These are phyloP conservation scores for Oryza longistaminata DNA, from an alignment of 176 grass and related monocot genomes.

Conservation along the genomic window DNA sequence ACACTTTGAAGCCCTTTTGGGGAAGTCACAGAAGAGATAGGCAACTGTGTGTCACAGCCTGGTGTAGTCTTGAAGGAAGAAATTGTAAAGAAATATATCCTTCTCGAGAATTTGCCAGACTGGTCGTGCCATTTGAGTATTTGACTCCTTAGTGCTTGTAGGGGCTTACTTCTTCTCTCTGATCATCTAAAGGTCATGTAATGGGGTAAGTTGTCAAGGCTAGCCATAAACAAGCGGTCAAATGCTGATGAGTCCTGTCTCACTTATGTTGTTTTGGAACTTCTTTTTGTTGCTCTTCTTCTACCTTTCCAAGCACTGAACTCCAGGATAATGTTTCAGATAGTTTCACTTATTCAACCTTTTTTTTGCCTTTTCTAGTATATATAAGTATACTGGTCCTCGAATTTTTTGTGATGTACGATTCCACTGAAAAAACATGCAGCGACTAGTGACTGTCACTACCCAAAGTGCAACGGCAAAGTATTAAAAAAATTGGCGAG, in stretches of 20 bases:
- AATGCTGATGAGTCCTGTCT: slow-evolving; percentile 27
- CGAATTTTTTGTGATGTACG: slow-evolving; percentile 15
- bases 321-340: slow-evolving; percentile 46
- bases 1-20: slow-evolving; percentile 37
- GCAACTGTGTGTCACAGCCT: slow-evolving; percentile 25
- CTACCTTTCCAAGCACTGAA: slow-evolving; percentile 33
- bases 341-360: slow-evolving; percentile 2
- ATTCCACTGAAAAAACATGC: slow-evolving; percentile 24
- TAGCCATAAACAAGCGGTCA: slow-evolving; percentile 31
- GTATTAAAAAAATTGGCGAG: not conserved
- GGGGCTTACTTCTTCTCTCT: slow-evolving; percentile 18
- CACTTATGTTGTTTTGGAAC: slow-evolving; percentile 32
- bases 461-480: not conserved
- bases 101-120: slow-evolving; percentile 54
- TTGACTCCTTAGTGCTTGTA: slow-evolving; percentile 47
- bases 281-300: slow-evolving; percentile 5
- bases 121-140: slow-evolving; percentile 33
- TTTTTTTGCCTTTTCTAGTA: slow-evolving; percentile 10
- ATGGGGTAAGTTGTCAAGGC: slow-evolving; percentile 18
- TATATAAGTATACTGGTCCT: slow-evolving; percentile 17
- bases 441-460: slow-evolving; percentile 20
- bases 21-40: slow-evolving; percentile 37
- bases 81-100: slow-evolving; percentile 39
- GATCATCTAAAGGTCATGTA: slow-evolving; percentile 39
- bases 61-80: slow-evolving; percentile 12